Evolutionary conservation across 768 basidiomycete genomes (phyloP).

Genomic region (Russula griseocarnosa): DNA sequence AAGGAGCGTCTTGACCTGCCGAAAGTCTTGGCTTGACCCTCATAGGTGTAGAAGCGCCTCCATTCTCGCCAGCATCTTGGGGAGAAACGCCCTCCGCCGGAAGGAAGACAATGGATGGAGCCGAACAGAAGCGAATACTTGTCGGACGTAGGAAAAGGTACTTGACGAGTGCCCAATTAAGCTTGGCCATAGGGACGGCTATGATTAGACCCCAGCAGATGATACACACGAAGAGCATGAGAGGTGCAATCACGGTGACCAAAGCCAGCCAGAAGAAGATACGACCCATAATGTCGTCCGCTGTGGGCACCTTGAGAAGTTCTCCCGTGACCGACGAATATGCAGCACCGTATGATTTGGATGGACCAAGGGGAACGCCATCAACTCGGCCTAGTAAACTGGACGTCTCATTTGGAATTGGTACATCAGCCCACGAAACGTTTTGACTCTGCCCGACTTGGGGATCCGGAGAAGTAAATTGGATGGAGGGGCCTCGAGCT

Average conservation of each 20-base stretch:
- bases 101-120: slow-evolving; percentile 68
- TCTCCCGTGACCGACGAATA: slow-evolving; percentile 34
- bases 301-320: slow-evolving; percentile 24
- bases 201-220: slow-evolving; percentile 95
- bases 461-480: slow-evolving; percentile 33
- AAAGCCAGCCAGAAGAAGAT: slow-evolving; percentile 80
- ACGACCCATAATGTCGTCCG: slow-evolving; percentile 58
- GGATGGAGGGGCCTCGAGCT: not conserved
- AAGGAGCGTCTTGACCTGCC: slow-evolving; percentile 87
- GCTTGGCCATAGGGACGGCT: slow-evolving; percentile 96
- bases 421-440: slow-evolving; percentile 44
- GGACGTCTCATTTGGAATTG: slow-evolving; percentile 45
- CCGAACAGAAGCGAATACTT: slow-evolving; percentile 87
- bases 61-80: slow-evolving; percentile 32
- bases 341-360: slow-evolving; percentile 71
- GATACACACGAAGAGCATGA: slow-evolving; percentile 82
- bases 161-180: slow-evolving; percentile 91
- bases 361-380: slow-evolving; percentile 38
- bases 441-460: slow-evolving; percentile 44
- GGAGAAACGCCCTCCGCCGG: slow-evolving; percentile 34
- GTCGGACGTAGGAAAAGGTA: slow-evolving; percentile 76
- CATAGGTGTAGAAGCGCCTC: slow-evolving; percentile 41
- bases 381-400: slow-evolving; percentile 42
- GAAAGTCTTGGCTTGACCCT: slow-evolving; percentile 70
- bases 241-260: slow-evolving; percentile 74